Evolutionary conservation across 495 filamentous ascomycete genomes (phyloP), one percentile per base, ranked within the genome.

Genomic region (Mytilinidion resinicola): DNA sequence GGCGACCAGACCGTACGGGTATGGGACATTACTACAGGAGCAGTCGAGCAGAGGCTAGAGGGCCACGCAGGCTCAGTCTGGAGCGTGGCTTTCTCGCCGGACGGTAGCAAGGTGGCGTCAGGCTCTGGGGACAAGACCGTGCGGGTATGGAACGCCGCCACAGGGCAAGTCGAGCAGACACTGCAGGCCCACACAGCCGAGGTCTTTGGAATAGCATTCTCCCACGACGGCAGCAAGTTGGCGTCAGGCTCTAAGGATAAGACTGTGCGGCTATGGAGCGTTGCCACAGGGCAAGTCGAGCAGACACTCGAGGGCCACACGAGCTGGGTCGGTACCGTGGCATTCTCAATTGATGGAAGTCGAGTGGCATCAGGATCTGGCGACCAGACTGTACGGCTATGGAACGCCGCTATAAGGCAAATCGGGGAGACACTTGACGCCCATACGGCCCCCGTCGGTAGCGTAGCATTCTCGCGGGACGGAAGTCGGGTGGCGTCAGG

Each of bases 1-100:
- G n/a, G n/a, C n/a, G n/a, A n/a, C n/a, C n/a, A n/a, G n/a, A n/a
- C n/a, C n/a, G n/a, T n/a, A n/a, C n/a, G n/a, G n/a, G n/a, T n/a
- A n/a, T n/a, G n/a, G n/a, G n/a, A n/a, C n/a, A n/a, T n/a, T n/a
- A n/a, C n/a, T n/a, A n/a, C n/a, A n/a, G n/a, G n/a, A n/a, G n/a
- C n/a, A n/a, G n/a, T n/a, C n/a, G n/a, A n/a, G 30, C 30, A 36
- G 11, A 52, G 15, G 48, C 48, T 51, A n/a, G 48, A 51, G 34
- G 92, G 92, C 9, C 92, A 97, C 69, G 89, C 95, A 67, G 96
- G 96, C 69, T 86, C 87, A 64, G 88, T 97, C 54, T 96, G 95
- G 70, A 85, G 95, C 69, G 89, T 96, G 11, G 86, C 86, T 8
- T 96, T 96, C 75, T 96, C 90, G 0, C 88, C 91, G 0, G 88